Percentiles rank a stretch among this genome's conserved stretches.
phyloP scores from a whole-genome alignment of 176 grass and related monocot genomes.

The Themeda triandra region DNA sequence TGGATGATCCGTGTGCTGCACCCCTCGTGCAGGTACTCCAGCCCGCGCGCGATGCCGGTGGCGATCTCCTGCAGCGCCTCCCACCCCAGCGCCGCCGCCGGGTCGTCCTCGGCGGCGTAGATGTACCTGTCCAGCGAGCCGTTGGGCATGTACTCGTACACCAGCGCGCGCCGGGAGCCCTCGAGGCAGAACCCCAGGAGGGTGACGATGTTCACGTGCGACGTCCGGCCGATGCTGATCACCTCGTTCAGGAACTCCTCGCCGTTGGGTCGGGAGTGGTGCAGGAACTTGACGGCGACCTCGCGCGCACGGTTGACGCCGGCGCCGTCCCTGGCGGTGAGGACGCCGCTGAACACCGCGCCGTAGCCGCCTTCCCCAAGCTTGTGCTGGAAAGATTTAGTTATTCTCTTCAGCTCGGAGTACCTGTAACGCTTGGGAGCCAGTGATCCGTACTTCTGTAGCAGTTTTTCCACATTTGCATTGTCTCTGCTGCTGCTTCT shows the following conservation, averaged over 20 bases:
- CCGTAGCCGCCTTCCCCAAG: constrained; percentile 68
- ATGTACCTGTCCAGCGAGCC: constrained; percentile 65
- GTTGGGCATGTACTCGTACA: constrained; percentile 70
- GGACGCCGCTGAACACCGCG: constrained; percentile 42
- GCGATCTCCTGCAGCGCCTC: constrained; percentile 50
- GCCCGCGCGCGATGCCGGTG: constrained; percentile 41
- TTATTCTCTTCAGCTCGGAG: constrained; percentile 52
- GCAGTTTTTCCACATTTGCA: constrained; percentile 33
- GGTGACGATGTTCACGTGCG: constrained; percentile 59
- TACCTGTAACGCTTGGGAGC: constrained; percentile 47
- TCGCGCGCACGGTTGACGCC: neutral
- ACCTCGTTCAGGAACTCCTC: constrained; percentile 71
- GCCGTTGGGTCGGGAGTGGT: constrained; percentile 24
- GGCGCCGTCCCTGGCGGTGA: neutral
- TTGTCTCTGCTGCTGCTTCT: neutral
- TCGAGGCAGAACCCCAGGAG: constrained; percentile 63
- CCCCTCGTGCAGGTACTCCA: constrained; percentile 66
- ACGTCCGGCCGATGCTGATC: constrained; percentile 51
- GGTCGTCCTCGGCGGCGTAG: neutral
- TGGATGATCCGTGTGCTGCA: constrained; percentile 69
- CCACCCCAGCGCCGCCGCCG: constrained; percentile 17
- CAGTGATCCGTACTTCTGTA: constrained; percentile 36
- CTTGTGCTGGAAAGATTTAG: constrained; percentile 40
- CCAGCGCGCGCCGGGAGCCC: constrained; percentile 47
- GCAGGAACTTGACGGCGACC: constrained; percentile 58